These are phyloP conservation scores for Prunus mongolica DNA, from an alignment of 306 rosid genomes.

Conservation along the genomic window DNA sequence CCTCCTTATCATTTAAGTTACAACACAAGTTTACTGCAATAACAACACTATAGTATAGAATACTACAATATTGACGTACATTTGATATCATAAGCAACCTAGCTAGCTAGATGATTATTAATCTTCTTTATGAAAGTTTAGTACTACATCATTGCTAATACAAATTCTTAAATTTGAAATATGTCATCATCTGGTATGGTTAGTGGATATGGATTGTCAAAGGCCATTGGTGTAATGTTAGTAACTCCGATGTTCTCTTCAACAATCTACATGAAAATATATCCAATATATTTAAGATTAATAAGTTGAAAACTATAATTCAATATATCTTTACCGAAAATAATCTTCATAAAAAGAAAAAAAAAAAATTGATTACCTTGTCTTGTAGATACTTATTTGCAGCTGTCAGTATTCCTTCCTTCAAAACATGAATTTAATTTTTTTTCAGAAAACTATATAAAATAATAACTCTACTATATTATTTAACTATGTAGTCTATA, in stretches of 20 bases:
- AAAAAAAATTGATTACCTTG: slow-evolving; percentile 15
- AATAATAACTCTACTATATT: too few relatives aligned
- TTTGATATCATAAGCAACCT: neutral
- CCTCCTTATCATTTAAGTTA: too few relatives aligned
- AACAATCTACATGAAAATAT: slow-evolving; percentile 1
- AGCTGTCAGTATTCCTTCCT: slow-evolving; percentile 34
- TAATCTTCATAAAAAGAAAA: neutral
- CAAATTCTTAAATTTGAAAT: neutral
- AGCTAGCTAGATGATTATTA: slow-evolving; percentile 1
- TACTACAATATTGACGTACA: neutral
- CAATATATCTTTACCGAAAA: too few relatives aligned
- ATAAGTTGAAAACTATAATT: neutral
- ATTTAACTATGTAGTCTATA: too few relatives aligned
- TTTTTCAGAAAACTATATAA: neutral
- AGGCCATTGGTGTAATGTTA: neutral
- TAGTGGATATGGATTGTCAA: slow-evolving; percentile 8
- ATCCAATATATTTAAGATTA: neutral
- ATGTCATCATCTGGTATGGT: slow-evolving; percentile 10
- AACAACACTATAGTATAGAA: neutral
- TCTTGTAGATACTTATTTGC: slow-evolving; percentile 35
- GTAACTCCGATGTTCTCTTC: slow-evolving; percentile 6
- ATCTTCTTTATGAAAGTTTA: neutral
- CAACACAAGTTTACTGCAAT: too few relatives aligned
- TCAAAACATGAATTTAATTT: neutral
- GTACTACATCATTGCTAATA: neutral